Conservation (phyloP, 2,329 filamentous ascomycete genomes). For the Colletotrichum sp. region DNA sequence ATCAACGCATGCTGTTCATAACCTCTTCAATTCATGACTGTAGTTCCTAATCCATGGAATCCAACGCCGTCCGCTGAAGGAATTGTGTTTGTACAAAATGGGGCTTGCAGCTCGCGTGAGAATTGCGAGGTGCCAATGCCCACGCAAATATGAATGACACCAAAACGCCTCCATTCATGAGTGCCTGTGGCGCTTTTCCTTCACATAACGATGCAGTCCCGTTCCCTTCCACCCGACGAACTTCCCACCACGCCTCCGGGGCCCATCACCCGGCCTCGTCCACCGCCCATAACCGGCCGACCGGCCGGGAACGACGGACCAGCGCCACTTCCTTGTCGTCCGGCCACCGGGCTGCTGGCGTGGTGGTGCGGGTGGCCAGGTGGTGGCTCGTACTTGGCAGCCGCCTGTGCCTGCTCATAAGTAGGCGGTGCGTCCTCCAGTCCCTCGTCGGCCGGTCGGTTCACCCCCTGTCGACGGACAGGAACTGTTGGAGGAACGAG, state of each 20-base stretch:
- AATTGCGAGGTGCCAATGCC: neutral
- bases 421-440: constrained; percentile 60
- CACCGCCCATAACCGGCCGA: constrained; percentile 12
- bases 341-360: constrained; percentile 38
- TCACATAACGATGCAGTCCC: constrained; percentile 55
- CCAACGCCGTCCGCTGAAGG: constrained; percentile 8
- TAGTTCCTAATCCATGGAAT: neutral
- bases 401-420: constrained; percentile 62
- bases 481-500: constrained; percentile 47
- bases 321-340: constrained; percentile 9
- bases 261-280: constrained; percentile 10
- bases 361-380: constrained; percentile 56
- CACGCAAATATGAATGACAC: neutral
- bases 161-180: constrained; percentile 1
- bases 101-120: neutral
- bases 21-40: neutral
- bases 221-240: constrained; percentile 26
- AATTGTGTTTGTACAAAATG: neutral
- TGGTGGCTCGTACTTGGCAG: constrained; percentile 57
- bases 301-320: constrained; percentile 11
- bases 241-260: constrained; percentile 14
- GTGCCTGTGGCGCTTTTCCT: neutral
- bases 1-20: neutral
- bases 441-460: constrained; percentile 40
- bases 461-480: constrained; percentile 40